Evolutionary conservation across 2,329 filamentous ascomycete species (phyloP).

Genomic region (Nannizziopsis barbatae): DNA sequence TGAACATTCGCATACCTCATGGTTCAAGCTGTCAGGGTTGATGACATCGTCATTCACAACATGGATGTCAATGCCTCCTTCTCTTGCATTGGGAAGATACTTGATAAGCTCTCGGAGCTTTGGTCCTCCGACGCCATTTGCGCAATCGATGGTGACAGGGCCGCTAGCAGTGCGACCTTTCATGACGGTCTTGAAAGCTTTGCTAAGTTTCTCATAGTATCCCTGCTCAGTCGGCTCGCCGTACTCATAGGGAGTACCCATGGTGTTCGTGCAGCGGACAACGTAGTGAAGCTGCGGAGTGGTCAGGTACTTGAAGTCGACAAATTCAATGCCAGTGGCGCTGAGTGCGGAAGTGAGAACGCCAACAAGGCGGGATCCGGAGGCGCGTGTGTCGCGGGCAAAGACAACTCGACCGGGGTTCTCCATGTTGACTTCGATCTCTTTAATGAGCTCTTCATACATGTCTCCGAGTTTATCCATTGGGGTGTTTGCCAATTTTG

Average conservation of each 20-base stretch:
- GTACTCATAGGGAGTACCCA: constrained; percentile 76
- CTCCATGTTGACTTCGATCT: constrained; percentile 63
- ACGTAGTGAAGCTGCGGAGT: constrained; percentile 98
- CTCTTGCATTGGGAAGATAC: constrained; percentile 55
- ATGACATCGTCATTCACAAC: constrained; percentile 89
- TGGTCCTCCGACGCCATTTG: constrained; percentile 90
- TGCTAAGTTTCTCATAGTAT: constrained; percentile 85
- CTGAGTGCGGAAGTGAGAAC: constrained; percentile 70
- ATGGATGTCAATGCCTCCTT: constrained; percentile 65
- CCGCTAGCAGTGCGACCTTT: constrained; percentile 63
- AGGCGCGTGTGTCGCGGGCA: constrained; percentile 85
- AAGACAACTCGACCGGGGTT: constrained; percentile 71
- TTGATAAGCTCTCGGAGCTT: constrained; percentile 82
- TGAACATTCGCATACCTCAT: constrained; percentile 50
- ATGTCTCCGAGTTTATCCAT: constrained; percentile 63
- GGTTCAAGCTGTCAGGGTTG: constrained; percentile 77
- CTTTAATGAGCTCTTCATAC: constrained; percentile 63
- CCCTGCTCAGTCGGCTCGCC: constrained; percentile 80
- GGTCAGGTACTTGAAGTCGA: constrained; percentile 82
- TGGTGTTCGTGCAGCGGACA: constrained; percentile 85
- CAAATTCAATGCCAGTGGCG: constrained; percentile 60
- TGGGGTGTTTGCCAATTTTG: constrained; percentile 73
- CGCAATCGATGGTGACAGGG: constrained; percentile 76
- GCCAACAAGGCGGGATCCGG: constrained; percentile 68
- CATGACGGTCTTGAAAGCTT: constrained; percentile 75